A percentile compares a stretch with the other conserved stretches of the same genome.
Evolutionary conservation across 768 basidiomycete species (phyloP).

Genomic region (Mycena latifolia): DNA sequence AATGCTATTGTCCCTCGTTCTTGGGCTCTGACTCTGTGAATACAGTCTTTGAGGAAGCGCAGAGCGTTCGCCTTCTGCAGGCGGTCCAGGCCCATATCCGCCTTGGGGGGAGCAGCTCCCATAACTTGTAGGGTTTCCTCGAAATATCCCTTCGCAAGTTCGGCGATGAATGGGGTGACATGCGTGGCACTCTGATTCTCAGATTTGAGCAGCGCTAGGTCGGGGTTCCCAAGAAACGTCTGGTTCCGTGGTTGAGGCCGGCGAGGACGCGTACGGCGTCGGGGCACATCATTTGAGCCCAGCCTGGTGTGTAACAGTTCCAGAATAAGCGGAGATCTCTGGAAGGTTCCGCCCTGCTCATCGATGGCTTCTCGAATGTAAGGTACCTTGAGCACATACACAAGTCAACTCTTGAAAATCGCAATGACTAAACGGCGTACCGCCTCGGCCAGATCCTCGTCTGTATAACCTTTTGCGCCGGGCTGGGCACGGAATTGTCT

Average conservation of each 20-base stretch:
- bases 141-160: constrained; percentile 64
- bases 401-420: background rate
- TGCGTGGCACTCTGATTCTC: constrained; percentile 69
- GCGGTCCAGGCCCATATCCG: constrained; percentile 41
- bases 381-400: constrained; percentile 6
- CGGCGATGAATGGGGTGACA: constrained; percentile 72
- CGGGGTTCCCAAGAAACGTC: constrained; percentile 57
- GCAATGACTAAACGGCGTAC: background rate
- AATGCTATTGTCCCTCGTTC: constrained; percentile 31
- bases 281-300: background rate
- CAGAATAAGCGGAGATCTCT: constrained; percentile 20
- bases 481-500: constrained; percentile 50
- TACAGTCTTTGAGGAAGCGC: constrained; percentile 39
- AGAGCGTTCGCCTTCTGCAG: constrained; percentile 39
- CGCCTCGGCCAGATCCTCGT: constrained; percentile 24
- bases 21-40: constrained; percentile 42
- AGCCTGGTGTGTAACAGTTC: constrained; percentile 16
- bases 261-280: constrained; percentile 5
- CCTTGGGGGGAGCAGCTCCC: constrained; percentile 57
- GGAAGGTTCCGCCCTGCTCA: constrained; percentile 4
- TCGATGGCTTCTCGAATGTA: constrained; percentile 22
- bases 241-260: constrained; percentile 31
- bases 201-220: constrained; percentile 66
- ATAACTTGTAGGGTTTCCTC: constrained; percentile 67
- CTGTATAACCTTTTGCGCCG: constrained; percentile 44